Base-by-base conservation (phyloP, 306 rosid genomes). In the Citrullus mucosospermus region DNA sequence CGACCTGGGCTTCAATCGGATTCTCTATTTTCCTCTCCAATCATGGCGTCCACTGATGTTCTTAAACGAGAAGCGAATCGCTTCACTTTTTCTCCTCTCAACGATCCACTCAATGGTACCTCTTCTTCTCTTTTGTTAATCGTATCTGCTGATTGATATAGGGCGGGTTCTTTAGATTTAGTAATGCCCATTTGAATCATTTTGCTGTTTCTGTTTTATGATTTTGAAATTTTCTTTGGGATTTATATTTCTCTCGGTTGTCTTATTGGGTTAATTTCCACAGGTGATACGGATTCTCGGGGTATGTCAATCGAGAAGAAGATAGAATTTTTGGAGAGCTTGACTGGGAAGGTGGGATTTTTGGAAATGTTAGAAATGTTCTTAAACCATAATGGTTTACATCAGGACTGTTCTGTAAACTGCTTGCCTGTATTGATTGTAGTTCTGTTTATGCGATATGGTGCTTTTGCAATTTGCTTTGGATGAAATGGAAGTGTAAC, bases 251-350 rank as follows among this genome's bases (percentile, higher is more conserved):
- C 67, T 41, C 36, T 81, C 71, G 59, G 80, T 51, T 51, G 73
- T 78, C 67, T 82, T 81, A 48, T 38, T 83, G 87, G 91, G 87
- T 18, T 39, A 18, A 11, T 68, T 70, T 70, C 30, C 39, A 43
- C 57, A 70, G 76, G 38, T 46, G 22, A 43, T 70, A 1, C n/a
- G 20, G 85, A 87, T 79, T 84, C 88, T 20, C 81, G 68, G 78
- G 88, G 87, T 7, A 81, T 88, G 91, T 89, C 98, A 68, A 78
- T 93, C 81, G 97, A 93, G 87, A 93, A 91, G 89, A 93, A 86
- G 89, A 90, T 93, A 39, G 98, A 91, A 66, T 84, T 84, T 70
- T 88, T 91, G 53, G 98, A 93, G 84, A 84, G 88, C 89, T 81
- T 93, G 85, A 80, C 88, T 67, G 97, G 98, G 85, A 84, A 87